Evolutionary conservation across 2,329 filamentous ascomycete species (phyloP).

Genomic region (Epichloe sp.): DNA sequence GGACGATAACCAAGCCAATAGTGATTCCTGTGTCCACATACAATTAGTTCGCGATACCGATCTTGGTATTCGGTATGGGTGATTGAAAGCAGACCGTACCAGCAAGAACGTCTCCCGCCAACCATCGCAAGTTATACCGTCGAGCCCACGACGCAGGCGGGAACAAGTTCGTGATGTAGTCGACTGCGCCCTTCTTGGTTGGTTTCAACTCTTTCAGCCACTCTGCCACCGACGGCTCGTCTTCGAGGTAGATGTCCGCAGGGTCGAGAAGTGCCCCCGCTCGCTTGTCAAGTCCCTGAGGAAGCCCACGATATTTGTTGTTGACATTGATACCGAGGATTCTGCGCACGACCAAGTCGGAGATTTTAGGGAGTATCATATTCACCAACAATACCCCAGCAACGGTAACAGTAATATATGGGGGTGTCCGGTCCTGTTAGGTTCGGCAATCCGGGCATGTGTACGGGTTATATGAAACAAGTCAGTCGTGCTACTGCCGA

Average conservation of each 20-base stretch:
- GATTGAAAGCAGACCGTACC: constrained; percentile 28
- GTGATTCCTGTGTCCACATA: constrained; percentile 17
- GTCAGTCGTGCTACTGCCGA: too few relatives aligned
- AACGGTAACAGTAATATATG: too few relatives aligned
- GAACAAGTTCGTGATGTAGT: constrained; percentile 43
- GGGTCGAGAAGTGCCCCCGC: constrained; percentile 14
- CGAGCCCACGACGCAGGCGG: constrained; percentile 57
- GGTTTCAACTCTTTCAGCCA: constrained; percentile 47
- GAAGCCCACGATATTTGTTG: constrained; percentile 14
- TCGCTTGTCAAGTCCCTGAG: constrained; percentile 13
- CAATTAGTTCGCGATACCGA: too few relatives aligned
- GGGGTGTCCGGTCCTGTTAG: not conserved
- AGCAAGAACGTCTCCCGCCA: constrained; percentile 59
- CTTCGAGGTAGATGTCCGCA: constrained; percentile 37
- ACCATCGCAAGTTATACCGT: constrained; percentile 61
- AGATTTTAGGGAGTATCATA: constrained; percentile 1
- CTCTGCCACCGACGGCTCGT: constrained; percentile 51
- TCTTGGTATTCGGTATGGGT: too few relatives aligned
- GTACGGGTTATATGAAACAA: not conserved
- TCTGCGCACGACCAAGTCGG: constrained; percentile 13
- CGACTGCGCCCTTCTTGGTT: constrained; percentile 25
- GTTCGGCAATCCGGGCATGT: not conserved
- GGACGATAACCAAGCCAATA: constrained; percentile 58
- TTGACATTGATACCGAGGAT: constrained; percentile 20
- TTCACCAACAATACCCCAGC: not conserved